Evolutionary conservation across 768 basidiomycete species (phyloP).

Genomic region (Russula dissimulans): DNA sequence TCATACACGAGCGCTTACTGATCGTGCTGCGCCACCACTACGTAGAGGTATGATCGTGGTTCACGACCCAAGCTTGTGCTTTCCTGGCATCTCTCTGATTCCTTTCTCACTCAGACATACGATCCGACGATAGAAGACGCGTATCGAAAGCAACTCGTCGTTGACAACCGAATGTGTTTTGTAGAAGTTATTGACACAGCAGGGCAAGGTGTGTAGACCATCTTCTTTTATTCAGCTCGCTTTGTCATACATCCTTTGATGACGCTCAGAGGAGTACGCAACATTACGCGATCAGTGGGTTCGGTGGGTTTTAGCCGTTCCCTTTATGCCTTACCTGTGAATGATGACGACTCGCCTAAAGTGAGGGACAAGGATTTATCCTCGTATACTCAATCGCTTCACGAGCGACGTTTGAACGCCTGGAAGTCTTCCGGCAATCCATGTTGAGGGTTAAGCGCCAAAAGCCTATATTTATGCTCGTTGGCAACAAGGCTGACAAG

Average conservation of each 20-base stretch:
- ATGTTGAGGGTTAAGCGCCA: slow-evolving; percentile 83
- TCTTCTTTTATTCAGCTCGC: slow-evolving; percentile 3
- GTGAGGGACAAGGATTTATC: slow-evolving; percentile 97
- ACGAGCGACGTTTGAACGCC: slow-evolving; percentile 82
- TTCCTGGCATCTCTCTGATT: slow-evolving; percentile 4
- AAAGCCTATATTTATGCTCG: slow-evolving; percentile 84
- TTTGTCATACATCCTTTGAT: slow-evolving; percentile 19
- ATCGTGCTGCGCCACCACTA: slow-evolving; percentile 16
- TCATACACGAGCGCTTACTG: slow-evolving; percentile 6
- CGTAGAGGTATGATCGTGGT: slow-evolving; percentile 43
- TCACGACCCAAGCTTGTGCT: slow-evolving; percentile 10
- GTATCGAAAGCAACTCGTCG: slow-evolving; percentile 89
- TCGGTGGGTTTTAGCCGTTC: slow-evolving; percentile 47
- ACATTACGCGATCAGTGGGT: slow-evolving; percentile 98
- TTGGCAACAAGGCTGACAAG: slow-evolving; percentile 95
- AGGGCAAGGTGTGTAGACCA: slow-evolving; percentile 68
- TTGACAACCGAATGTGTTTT: slow-evolving; percentile 92
- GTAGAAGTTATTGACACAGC: slow-evolving; percentile 97
- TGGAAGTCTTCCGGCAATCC: slow-evolving; percentile 83
- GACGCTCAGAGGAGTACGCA: slow-evolving; percentile 80
- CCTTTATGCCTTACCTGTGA: slow-evolving; percentile 7
- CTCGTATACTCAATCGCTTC: slow-evolving; percentile 95
- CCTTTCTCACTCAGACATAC: slow-evolving; percentile 56
- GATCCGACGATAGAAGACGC: slow-evolving; percentile 99
- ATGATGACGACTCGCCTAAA: slow-evolving; percentile 26